Conservation (phyloP, 768 basidiomycete species). For the Cytidiella melzeri region DNA sequence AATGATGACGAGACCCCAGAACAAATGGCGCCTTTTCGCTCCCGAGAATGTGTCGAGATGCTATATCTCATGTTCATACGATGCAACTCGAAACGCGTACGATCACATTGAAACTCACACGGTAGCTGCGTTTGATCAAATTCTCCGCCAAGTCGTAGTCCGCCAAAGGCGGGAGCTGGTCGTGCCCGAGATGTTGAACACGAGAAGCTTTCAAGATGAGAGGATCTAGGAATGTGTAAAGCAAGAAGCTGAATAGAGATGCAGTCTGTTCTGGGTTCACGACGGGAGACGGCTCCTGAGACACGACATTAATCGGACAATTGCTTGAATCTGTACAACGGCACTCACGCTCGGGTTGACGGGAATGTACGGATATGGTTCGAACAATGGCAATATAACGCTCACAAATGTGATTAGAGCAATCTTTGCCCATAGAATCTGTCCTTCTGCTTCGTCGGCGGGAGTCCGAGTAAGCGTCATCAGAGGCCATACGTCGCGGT, state of each 20-base stretch:
- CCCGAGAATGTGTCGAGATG: conserved; percentile 18
- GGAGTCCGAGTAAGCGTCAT: conserved; percentile 29
- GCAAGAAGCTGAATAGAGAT: conserved; percentile 23
- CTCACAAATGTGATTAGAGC: conserved; percentile 24
- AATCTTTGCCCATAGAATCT: conserved; percentile 30
- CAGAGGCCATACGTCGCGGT: conserved; percentile 32
- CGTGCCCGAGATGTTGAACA: conserved; percentile 34
- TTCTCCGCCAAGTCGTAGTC: conserved; percentile 33
- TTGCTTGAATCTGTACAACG: no score
- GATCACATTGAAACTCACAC: conserved; percentile 16
- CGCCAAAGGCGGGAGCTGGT: conserved; percentile 39
- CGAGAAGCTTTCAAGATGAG: conserved; percentile 36
- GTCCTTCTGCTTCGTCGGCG: conserved; percentile 25
- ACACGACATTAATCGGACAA: not conserved
- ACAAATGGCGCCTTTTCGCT: conserved; percentile 15
- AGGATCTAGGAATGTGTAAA: conserved; percentile 48
- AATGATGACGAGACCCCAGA: conserved; percentile 20
- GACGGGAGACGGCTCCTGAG: conserved; percentile 12
- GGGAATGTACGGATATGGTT: conserved; percentile 9
- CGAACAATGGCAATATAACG: conserved; percentile 15
- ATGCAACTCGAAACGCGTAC: no score
- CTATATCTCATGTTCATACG: no score
- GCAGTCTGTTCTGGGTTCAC: conserved; percentile 23
- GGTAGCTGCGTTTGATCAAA: conserved; percentile 26
- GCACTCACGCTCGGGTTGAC: conserved; percentile 1